Evolutionary conservation across 2,329 filamentous ascomycete genomes (phyloP).

Genomic region (Rhynchosporium secalis): DNA sequence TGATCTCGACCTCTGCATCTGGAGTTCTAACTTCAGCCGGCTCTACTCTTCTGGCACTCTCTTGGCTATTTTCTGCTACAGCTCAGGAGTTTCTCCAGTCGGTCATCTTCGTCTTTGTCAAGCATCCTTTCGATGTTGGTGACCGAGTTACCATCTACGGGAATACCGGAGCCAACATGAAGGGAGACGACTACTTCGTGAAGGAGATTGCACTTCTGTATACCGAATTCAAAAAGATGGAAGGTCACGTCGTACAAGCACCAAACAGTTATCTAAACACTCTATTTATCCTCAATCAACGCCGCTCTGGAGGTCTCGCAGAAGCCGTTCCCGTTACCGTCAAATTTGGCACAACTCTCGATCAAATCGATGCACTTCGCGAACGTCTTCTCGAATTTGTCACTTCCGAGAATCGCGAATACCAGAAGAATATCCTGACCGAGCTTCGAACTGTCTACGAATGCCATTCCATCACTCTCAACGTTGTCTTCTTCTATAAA

Average conservation of each 20-base stretch:
- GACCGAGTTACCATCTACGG: slow-evolving; percentile 92
- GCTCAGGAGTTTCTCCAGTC: slow-evolving; percentile 95
- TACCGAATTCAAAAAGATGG: slow-evolving; percentile 98
- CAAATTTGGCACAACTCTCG: slow-evolving; percentile 82
- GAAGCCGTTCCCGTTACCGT: slow-evolving; percentile 83
- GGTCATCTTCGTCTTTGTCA: slow-evolving; percentile 92
- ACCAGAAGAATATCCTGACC: slow-evolving; percentile 80
- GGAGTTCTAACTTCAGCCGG: slow-evolving; percentile 88
- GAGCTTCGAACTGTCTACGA: slow-evolving; percentile 79
- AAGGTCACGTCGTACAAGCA: slow-evolving; percentile 92
- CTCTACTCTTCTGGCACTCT: slow-evolving; percentile 81
- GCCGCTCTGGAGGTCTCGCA: slow-evolving; percentile 82
- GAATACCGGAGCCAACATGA: slow-evolving; percentile 75
- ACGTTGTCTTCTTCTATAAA: slow-evolving; percentile 97
- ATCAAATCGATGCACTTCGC: slow-evolving; percentile 81
- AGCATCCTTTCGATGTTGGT: slow-evolving; percentile 95
- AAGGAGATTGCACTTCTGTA: slow-evolving; percentile 91
- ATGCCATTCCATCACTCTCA: slow-evolving; percentile 82
- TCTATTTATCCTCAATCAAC: slow-evolving; percentile 92
- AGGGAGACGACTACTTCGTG: slow-evolving; percentile 92
- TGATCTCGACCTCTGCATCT: slow-evolving; percentile 88
- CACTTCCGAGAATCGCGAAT: slow-evolving; percentile 82
- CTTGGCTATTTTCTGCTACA: slow-evolving; percentile 89
- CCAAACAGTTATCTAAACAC: slow-evolving; percentile 93
- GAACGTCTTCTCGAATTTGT: slow-evolving; percentile 82